Evolutionary conservation across 1,139 yeast species (phyloP).

Genomic region (Yamadazyma diddensiae): DNA sequence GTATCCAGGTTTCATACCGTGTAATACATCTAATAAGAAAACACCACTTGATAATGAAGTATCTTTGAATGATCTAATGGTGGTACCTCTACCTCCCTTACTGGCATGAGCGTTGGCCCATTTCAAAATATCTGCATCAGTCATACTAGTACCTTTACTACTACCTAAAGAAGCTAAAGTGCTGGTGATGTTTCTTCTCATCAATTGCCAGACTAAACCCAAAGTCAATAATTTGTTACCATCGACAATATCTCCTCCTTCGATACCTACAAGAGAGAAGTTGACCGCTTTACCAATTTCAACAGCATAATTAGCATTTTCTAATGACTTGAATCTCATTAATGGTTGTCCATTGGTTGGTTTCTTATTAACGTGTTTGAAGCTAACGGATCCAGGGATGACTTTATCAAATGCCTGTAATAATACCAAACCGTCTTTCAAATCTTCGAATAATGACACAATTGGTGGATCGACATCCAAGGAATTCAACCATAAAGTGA

Average conservation of each 20-base stretch:
- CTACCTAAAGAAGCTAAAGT: slow-evolving; percentile 73
- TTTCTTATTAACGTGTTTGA: slow-evolving; percentile 77
- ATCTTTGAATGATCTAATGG: slow-evolving; percentile 84
- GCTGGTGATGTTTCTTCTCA: slow-evolving; percentile 90
- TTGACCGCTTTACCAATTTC: slow-evolving; percentile 91
- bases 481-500: slow-evolving; percentile 95
- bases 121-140: slow-evolving; percentile 81
- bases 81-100: slow-evolving; percentile 73
- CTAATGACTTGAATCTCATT: slow-evolving; percentile 90
- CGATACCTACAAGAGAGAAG: slow-evolving; percentile 94
- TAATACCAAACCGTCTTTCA: slow-evolving; percentile 87
- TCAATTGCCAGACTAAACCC: slow-evolving; percentile 98
- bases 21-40: slow-evolving; percentile 82
- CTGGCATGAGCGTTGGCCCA: slow-evolving; percentile 90
- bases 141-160: slow-evolving; percentile 51
- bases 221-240: slow-evolving; percentile 86
- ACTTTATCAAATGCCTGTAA: slow-evolving; percentile 95
- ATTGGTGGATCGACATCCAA: slow-evolving; percentile 95
- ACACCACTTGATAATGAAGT: slow-evolving; percentile 70
- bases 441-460: slow-evolving; percentile 86
- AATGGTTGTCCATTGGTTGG: slow-evolving; percentile 71
- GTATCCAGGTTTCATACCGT: slow-evolving; percentile 95
- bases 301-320: slow-evolving; percentile 94
- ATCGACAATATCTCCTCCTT: slow-evolving; percentile 95
- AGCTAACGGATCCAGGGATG: slow-evolving; percentile 85